phyloP scores from a whole-genome alignment of 257 asterid species.

The Capsicum rhomboideum region DNA sequence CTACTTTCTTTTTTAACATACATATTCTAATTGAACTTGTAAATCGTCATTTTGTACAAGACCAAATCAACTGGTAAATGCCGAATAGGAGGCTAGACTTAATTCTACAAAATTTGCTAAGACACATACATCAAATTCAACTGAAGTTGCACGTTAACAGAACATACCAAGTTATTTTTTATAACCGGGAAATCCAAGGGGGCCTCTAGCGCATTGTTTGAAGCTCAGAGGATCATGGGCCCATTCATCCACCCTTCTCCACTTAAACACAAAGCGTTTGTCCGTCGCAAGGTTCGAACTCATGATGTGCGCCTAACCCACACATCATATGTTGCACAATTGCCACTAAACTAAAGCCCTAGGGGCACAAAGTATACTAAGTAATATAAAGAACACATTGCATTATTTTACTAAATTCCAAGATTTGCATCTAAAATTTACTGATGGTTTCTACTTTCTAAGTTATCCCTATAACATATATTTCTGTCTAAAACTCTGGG shows the following conservation, averaged over 20 bases:
- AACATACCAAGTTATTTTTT: neutral
- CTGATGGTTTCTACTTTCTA: neutral
- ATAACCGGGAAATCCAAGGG: neutral
- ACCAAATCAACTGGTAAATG: neutral
- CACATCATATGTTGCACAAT: neutral
- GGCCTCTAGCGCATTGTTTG: neutral
- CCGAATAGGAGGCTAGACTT: neutral
- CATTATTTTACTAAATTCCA: neutral
- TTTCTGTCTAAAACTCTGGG: neutral
- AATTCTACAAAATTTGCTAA: neutral
- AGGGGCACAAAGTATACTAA: neutral
- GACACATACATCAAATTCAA: neutral
- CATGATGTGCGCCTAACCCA: neutral
- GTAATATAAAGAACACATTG: neutral
- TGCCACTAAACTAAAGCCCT: neutral
- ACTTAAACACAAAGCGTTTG: neutral
- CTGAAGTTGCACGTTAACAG: neutral
- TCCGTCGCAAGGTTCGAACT: neutral
- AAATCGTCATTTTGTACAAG: neutral
- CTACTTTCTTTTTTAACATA: neutral
- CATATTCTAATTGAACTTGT: neutral
- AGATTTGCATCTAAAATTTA: neutral
- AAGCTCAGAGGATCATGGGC: neutral
- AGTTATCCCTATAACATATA: neutral
- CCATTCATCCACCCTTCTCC: neutral